These are phyloP conservation scores for Sporothrix humicola DNA, from an alignment of 2,329 filamentous ascomycete species.

Conservation along the genomic window DNA sequence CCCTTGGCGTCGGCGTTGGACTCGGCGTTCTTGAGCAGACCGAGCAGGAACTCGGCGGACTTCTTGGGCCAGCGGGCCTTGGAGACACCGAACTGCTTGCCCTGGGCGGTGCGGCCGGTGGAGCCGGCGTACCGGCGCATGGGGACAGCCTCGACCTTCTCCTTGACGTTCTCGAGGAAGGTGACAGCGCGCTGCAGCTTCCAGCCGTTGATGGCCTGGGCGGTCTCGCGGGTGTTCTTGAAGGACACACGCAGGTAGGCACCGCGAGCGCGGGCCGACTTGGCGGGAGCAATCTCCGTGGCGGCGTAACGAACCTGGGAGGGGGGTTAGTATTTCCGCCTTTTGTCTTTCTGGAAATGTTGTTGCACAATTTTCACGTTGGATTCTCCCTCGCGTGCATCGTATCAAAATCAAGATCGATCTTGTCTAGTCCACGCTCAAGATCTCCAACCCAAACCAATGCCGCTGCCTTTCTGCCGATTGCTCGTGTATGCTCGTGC, in stretches of 20 bases:
- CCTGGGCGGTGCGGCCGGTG: slow-evolving; percentile 96
- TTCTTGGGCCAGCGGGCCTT: slow-evolving; percentile 99
- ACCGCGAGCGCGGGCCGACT: slow-evolving; percentile 97
- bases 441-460: background rate
- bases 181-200: slow-evolving; percentile 92
- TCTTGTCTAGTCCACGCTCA: background rate
- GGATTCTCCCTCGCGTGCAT: background rate
- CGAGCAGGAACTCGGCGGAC: slow-evolving; percentile 97
- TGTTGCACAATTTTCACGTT: background rate
- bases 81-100: slow-evolving; percentile 98
- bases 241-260: slow-evolving; percentile 99
- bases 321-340: slow-evolving; percentile 32
- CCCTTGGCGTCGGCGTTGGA: slow-evolving; percentile 97
- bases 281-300: slow-evolving; percentile 82
- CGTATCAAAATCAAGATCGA: background rate
- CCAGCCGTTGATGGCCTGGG: slow-evolving; percentile 99
- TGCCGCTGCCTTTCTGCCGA: slow-evolving; percentile 14
- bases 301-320: slow-evolving; percentile 92
- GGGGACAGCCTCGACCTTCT: slow-evolving; percentile 96
- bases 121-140: slow-evolving; percentile 97
- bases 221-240: slow-evolving; percentile 99
- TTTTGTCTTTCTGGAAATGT: background rate
- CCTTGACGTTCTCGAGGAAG: slow-evolving; percentile 98
- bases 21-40: slow-evolving; percentile 96
- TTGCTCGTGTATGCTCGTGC: background rate